Percentiles rank a stretch among this genome's conserved stretches.
These are phyloP conservation scores for Scleroderma citrinum DNA, from an alignment of 768 basidiomycete species.

Conservation along the genomic window DNA sequence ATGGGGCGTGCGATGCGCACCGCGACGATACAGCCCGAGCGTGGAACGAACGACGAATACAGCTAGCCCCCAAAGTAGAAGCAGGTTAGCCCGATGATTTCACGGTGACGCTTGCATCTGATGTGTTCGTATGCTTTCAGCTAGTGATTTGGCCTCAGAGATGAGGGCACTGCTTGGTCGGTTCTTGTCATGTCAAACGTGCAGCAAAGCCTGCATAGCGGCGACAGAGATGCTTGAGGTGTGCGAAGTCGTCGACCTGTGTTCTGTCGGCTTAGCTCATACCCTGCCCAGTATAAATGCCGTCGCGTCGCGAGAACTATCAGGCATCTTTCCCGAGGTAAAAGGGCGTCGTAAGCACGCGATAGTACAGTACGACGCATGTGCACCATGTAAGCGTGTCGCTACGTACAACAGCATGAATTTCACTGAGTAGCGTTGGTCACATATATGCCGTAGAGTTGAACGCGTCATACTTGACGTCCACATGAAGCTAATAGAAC, in stretches of 20 bases:
- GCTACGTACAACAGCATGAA: neutral
- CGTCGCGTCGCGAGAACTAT: slow-evolving; percentile 46
- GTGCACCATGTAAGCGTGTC: neutral
- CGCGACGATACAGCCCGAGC: slow-evolving; percentile 33
- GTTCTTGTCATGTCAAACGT: slow-evolving; percentile 45
- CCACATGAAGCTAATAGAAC: slow-evolving; percentile 87
- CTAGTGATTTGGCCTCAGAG: slow-evolving; percentile 61
- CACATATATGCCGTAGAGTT: slow-evolving; percentile 95
- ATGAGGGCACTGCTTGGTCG: slow-evolving; percentile 49
- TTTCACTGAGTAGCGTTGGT: slow-evolving; percentile 47
- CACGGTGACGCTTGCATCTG: slow-evolving; percentile 1
- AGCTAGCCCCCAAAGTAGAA: slow-evolving; percentile 43
- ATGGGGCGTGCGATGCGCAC: slow-evolving; percentile 56
- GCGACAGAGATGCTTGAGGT: slow-evolving; percentile 69
- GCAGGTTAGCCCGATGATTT: slow-evolving; percentile 36
- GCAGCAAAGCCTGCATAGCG: slow-evolving; percentile 55
- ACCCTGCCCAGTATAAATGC: slow-evolving; percentile 52
- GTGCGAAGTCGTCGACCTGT: slow-evolving; percentile 22
- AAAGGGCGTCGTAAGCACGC: slow-evolving; percentile 15
- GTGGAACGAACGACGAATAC: slow-evolving; percentile 50
- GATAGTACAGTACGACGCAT: neutral
- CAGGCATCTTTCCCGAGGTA: slow-evolving; percentile 34
- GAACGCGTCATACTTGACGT: slow-evolving; percentile 96
- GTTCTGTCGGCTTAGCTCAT: slow-evolving; percentile 6
- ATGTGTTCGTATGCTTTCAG: slow-evolving; percentile 25